Base-by-base conservation (phyloP, 2,329 filamentous ascomycete genomes). In the Colletotrichum tropicicola region DNA sequence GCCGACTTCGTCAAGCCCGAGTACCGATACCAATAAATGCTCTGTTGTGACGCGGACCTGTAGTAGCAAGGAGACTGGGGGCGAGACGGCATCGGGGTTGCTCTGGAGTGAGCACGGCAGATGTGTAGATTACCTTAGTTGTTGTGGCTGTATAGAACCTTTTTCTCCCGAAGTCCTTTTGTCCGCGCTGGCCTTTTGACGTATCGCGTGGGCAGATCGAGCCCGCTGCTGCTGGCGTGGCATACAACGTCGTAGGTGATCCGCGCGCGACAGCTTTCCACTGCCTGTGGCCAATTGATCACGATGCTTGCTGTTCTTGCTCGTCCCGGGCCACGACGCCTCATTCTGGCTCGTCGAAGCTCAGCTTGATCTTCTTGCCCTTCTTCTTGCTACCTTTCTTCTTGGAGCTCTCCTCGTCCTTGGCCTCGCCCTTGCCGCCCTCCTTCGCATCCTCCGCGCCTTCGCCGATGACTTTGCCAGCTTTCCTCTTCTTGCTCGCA, bases 1-100 rank as follows among this genome's bases (percentile, higher is more conserved):
- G 93, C 93, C 81, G 92, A 99, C 86, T 98, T 88, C 82, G 90
- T 99, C 83, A 94, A 92, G 88, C 93, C 94, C 67, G 90, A 98
- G 79, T 99, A 98, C 88, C 89, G 90, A 86, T 97, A 95, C 81
- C 78, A 71, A 76, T 81, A 78, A 76, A 77, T 65, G 61, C 57
- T 19, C 45, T 10, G 37, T 23, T 48, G 9, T 39, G 57, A 61
- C 35, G 61, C 21, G 49, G 59, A 41, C 13, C 51, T 59, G 57
- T 43, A 43, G 58, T 65, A 54, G 48, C 37, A 62, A 58, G 27
- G 48, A 45, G 64, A 49, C 32, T 49, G 57, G 61, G 44, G 57
- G 17, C 43, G 57, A 49, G 61, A 30, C 61, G 61, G 61, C 61
- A 65, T 65, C 61, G 61, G 45, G 49, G 57, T 51, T 60, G 61